These are phyloP conservation scores for Podospora pseudocomata DNA, from an alignment of 495 filamentous ascomycete species.

Conservation along the genomic window DNA sequence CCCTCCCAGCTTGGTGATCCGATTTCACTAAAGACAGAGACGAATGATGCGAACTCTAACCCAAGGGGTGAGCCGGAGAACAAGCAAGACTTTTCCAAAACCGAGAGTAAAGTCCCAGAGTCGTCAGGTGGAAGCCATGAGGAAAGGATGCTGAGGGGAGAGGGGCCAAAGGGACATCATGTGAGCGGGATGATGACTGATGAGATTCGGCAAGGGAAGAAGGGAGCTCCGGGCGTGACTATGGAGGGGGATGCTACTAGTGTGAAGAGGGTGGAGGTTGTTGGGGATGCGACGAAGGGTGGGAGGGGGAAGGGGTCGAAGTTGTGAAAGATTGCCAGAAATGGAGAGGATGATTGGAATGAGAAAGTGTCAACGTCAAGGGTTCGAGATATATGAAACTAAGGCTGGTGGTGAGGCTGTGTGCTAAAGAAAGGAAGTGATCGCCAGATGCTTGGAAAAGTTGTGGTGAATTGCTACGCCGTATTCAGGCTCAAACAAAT, in stretches of 20 bases:
- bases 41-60: conserved; percentile 19
- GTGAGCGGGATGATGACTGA: conserved; percentile 21
- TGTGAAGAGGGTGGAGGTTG: conserved; percentile 22
- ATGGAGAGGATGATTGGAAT: neutral
- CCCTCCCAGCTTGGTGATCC: conserved; percentile 43
- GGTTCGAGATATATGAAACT: no score
- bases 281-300: conserved; percentile 3
- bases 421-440: no score
- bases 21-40: conserved; percentile 42
- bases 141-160: conserved; percentile 17
- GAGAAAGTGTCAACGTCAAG: no score
- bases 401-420: no score
- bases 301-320: conserved; percentile 15
- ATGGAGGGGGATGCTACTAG: conserved; percentile 14
- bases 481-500: no score
- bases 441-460: no score
- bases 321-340: neutral
- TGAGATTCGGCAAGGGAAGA: conserved; percentile 17
- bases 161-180: conserved; percentile 15
- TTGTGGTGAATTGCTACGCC: no score
- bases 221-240: neutral
- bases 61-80: neutral
- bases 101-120: conserved; percentile 3
- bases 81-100: conserved; percentile 4
- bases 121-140: conserved; percentile 19